These are phyloP conservation scores for Thraustochytrium striatum DNA, from an alignment of 352 stramenopile species.

Conservation along the genomic window DNA sequence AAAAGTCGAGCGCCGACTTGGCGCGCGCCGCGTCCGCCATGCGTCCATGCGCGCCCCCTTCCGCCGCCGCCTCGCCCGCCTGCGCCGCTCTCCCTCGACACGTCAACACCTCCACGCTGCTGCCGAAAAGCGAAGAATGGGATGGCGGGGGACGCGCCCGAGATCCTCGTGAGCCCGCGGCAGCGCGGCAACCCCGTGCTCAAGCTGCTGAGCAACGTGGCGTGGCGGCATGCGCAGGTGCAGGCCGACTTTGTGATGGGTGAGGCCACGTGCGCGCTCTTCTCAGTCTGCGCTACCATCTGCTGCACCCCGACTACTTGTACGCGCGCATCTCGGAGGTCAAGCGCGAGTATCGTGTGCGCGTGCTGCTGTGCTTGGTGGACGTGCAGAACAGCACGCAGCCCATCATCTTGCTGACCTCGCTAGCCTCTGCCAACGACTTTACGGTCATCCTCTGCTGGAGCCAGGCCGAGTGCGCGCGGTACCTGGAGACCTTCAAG, in stretches of 20 bases:
- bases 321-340: slow-evolving; percentile 81
- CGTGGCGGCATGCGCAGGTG: slow-evolving; percentile 79
- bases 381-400: slow-evolving; percentile 90
- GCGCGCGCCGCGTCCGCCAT: background rate
- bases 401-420: slow-evolving; percentile 84
- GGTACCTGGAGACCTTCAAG: slow-evolving; percentile 94
- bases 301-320: slow-evolving; percentile 81
- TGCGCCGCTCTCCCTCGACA: too few species aligned
- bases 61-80: too few species aligned
- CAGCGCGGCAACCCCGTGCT: slow-evolving; percentile 90
- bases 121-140: too few species aligned
- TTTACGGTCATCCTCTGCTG: slow-evolving; percentile 88
- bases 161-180: slow-evolving; percentile 63
- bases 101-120: too few species aligned
- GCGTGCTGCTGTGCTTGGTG: slow-evolving; percentile 87
- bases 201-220: slow-evolving; percentile 83
- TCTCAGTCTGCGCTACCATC: slow-evolving; percentile 80
- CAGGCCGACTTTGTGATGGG: slow-evolving; percentile 90
- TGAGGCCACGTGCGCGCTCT: slow-evolving; percentile 78
- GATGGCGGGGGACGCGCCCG: too few species aligned
- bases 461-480: slow-evolving; percentile 81
- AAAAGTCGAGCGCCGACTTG: background rate
- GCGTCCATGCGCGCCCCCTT: background rate
- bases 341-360: slow-evolving; percentile 72
- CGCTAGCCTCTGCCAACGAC: slow-evolving; percentile 77